These are phyloP conservation scores for Asterella californica DNA, from an alignment of 225 moss, liverwort and hornwort genomes.

Conservation along the genomic window DNA sequence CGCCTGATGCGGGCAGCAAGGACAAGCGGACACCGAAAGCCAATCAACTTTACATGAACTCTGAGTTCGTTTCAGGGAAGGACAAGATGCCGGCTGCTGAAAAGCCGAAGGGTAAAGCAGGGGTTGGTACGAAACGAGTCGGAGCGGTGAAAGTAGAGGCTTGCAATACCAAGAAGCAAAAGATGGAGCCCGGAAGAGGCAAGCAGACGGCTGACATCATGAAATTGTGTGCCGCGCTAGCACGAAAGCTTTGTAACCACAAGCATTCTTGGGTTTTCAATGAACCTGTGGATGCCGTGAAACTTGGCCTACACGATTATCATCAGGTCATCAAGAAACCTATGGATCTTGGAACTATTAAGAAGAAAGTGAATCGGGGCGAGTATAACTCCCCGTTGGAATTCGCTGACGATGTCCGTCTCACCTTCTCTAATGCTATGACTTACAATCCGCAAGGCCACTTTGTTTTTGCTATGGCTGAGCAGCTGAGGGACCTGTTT, in stretches of 20 bases:
- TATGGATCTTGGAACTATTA: constrained; percentile 80
- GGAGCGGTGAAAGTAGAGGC: constrained; percentile 38
- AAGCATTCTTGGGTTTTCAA: constrained; percentile 88
- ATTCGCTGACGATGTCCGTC: constrained; percentile 59
- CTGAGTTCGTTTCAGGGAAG: constrained; percentile 71
- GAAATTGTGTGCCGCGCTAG: constrained; percentile 57
- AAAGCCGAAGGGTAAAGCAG: constrained; percentile 46
- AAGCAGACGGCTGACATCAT: constrained; percentile 52
- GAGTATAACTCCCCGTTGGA: constrained; percentile 49
- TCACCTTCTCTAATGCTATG: constrained; percentile 73
- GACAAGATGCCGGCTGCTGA: constrained; percentile 70
- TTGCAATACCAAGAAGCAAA: constrained; percentile 51
- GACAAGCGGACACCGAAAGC: constrained; percentile 74
- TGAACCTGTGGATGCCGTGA: constrained; percentile 75
- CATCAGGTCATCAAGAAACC: constrained; percentile 62
- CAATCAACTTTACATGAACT: constrained; percentile 58
- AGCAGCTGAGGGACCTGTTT: constrained; percentile 42
- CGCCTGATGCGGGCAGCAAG: constrained; percentile 49
- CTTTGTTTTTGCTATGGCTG: constrained; percentile 65
- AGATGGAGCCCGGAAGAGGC: constrained; percentile 49
- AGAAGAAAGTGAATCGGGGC: constrained; percentile 49
- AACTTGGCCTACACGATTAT: constrained; percentile 73
- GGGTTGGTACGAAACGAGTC: constrained; percentile 29
- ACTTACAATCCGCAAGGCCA: constrained; percentile 70
- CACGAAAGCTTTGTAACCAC: constrained; percentile 54